Evolutionary conservation across 495 filamentous ascomycete genomes (phyloP).

Genomic region (Cenococcum geophilum): DNA sequence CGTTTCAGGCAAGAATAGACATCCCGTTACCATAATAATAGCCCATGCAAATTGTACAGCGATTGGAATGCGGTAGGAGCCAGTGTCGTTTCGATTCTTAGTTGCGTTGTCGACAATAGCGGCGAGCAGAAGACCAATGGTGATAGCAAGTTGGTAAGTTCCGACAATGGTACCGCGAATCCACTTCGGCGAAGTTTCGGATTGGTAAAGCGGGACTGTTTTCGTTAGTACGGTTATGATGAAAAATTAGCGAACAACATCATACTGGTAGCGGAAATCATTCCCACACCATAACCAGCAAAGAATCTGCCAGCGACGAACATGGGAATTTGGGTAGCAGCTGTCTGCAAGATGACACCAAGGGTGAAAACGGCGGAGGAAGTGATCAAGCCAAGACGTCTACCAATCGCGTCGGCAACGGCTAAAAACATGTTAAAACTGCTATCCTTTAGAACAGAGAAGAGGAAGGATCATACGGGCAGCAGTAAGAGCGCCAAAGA

Average conservation of each 20-base stretch:
- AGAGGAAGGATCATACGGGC: conserved; percentile 38
- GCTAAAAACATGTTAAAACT: conserved; percentile 21
- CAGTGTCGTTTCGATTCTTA: conserved; percentile 33
- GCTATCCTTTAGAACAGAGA: background rate
- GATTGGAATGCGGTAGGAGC: conserved; percentile 42
- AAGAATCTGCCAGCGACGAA: conserved; percentile 42
- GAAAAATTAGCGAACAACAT: background rate
- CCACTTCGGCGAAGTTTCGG: conserved; percentile 41
- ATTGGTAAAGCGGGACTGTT: conserved; percentile 51
- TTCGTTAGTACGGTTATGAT: conserved; percentile 1
- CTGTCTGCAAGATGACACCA: conserved; percentile 76
- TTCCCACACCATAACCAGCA: conserved; percentile 40
- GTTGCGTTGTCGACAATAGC: conserved; percentile 41
- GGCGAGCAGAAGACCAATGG: conserved; percentile 40
- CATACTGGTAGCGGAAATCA: conserved; percentile 35
- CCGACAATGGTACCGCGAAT: conserved; percentile 41
- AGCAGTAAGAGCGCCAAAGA: conserved; percentile 74
- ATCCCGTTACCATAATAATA: conserved; percentile 36
- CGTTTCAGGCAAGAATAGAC: conserved; percentile 48
- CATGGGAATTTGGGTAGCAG: conserved; percentile 41
- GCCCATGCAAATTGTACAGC: conserved; percentile 43
- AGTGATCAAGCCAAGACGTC: conserved; percentile 61
- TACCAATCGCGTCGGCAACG: conserved; percentile 66
- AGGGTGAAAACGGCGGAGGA: conserved; percentile 58
- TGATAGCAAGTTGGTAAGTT: conserved; percentile 41